phyloP scores from a whole-genome alignment of 805 yeast species.

The Candida insectorum region DNA sequence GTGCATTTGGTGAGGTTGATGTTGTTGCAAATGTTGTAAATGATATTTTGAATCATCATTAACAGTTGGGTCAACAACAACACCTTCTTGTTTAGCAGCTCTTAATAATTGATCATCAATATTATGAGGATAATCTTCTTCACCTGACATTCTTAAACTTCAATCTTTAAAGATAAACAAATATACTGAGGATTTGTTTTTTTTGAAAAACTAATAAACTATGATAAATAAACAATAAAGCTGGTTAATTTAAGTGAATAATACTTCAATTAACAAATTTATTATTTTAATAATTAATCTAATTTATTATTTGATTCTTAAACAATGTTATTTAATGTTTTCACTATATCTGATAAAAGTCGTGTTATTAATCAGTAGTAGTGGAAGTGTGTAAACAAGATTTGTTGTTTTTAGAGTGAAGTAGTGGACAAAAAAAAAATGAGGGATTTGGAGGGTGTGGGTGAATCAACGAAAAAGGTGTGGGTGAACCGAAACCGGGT shows the following conservation, averaged over 20 bases:
- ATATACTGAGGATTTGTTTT: neutral
- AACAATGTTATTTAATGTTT: too few species aligned
- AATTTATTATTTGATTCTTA: too few species aligned
- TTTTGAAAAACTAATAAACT: neutral
- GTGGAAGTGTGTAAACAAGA: too few species aligned
- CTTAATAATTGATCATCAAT: conserved; percentile 42
- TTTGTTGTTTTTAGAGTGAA: too few species aligned
- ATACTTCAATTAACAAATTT: too few species aligned
- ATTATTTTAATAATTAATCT: too few species aligned
- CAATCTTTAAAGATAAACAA: neutral
- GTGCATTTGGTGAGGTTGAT: conserved; percentile 6
- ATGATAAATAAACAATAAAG: neutral
- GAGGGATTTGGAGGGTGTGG: conserved; percentile 1
- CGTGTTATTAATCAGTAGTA: conserved; percentile 24
- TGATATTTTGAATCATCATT: conserved; percentile 1
- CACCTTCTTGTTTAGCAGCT: conserved; percentile 34
- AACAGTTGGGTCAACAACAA: conserved; percentile 11
- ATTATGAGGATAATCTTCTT: conserved; percentile 26
- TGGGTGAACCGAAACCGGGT: too few species aligned
- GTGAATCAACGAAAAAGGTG: conserved; percentile 4
- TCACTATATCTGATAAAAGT: conserved; percentile 13
- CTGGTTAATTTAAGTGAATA: too few species aligned
- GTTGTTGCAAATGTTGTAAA: conserved; percentile 6
- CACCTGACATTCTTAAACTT: conserved; percentile 5
- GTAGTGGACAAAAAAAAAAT: too few species aligned